Percentiles rank a stretch among this genome's conserved stretches.
These are phyloP conservation scores for Fraxinus dipetala DNA, from an alignment of 305 asterid species.

Conservation along the genomic window DNA sequence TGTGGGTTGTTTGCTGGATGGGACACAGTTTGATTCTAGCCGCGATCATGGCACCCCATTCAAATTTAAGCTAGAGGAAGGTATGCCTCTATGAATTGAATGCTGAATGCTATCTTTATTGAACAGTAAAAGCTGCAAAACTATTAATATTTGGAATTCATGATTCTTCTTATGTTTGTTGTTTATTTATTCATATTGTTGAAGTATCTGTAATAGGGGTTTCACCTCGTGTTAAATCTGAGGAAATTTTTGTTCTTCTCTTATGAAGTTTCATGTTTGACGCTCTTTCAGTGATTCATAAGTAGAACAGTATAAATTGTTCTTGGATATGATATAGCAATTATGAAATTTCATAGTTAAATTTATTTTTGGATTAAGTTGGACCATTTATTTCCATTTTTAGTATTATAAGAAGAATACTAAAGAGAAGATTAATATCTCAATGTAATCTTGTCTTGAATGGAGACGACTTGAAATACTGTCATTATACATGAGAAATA, in stretches of 20 bases:
- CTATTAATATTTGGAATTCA: not conserved
- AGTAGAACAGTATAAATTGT: not conserved
- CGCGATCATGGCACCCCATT: constrained; percentile 41
- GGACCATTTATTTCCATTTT: not conserved
- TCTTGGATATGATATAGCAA: not conserved
- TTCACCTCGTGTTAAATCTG: not conserved
- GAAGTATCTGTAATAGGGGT: not conserved
- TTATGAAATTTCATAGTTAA: not conserved
- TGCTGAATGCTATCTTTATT: not conserved
- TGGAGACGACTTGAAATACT: not conserved
- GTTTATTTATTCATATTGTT: not conserved
- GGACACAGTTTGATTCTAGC: constrained; percentile 57
- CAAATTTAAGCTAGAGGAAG: constrained; percentile 53
- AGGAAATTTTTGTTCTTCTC: not conserved
- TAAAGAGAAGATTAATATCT: not conserved
- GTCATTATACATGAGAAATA: not conserved
- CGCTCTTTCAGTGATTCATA: not conserved
- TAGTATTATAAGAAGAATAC: not conserved
- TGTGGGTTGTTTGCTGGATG: constrained; percentile 54
- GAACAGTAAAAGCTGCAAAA: not conserved
- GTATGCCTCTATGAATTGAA: constrained; percentile 25
- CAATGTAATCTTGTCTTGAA: not conserved
- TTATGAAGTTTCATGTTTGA: not conserved
- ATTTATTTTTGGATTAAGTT: not conserved
- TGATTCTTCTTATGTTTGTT: not conserved